A percentile compares a stretch with the other conserved stretches of the same genome.
These are phyloP conservation scores for Neotropicomus parvogracilis DNA, from an alignment of 1,284 basidiomycete genomes.

Conservation along the genomic window DNA sequence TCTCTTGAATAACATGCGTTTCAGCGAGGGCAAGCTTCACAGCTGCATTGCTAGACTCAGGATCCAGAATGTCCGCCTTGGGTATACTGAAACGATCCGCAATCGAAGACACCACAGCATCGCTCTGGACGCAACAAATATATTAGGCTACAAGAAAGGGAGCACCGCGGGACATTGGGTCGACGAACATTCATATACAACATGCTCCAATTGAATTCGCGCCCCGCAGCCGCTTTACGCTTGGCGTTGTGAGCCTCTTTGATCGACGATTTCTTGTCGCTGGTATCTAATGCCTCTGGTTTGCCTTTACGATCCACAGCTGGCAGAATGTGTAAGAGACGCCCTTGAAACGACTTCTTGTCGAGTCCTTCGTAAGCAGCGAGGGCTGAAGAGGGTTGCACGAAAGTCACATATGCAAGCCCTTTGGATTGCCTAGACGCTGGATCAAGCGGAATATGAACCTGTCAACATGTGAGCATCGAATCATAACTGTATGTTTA, in stretches of 20 bases:
- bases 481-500: background rate
- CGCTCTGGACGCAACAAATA: slow-evolving; percentile 55
- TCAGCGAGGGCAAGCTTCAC: slow-evolving; percentile 96
- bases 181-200: slow-evolving; percentile 94
- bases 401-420: slow-evolving; percentile 81
- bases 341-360: slow-evolving; percentile 87
- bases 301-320: slow-evolving; percentile 65
- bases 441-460: slow-evolving; percentile 79
- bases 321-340: slow-evolving; percentile 86
- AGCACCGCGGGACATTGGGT: slow-evolving; percentile 13
- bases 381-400: slow-evolving; percentile 62
- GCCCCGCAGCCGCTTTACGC: slow-evolving; percentile 70
- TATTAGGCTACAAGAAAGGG: slow-evolving; percentile 21
- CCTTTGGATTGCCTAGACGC: slow-evolving; percentile 74
- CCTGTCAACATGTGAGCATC: slow-evolving; percentile 41
- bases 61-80: slow-evolving; percentile 85
- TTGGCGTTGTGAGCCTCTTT: slow-evolving; percentile 72
- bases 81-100: slow-evolving; percentile 78
- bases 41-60: slow-evolving; percentile 73
- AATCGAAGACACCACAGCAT: slow-evolving; percentile 82
- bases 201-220: slow-evolving; percentile 95
- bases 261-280: slow-evolving; percentile 50
- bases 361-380: slow-evolving; percentile 79
- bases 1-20: slow-evolving; percentile 94
- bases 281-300: slow-evolving; percentile 42